Conservation (phyloP, 495 filamentous ascomycete species). For the Penicillium arizonense region DNA sequence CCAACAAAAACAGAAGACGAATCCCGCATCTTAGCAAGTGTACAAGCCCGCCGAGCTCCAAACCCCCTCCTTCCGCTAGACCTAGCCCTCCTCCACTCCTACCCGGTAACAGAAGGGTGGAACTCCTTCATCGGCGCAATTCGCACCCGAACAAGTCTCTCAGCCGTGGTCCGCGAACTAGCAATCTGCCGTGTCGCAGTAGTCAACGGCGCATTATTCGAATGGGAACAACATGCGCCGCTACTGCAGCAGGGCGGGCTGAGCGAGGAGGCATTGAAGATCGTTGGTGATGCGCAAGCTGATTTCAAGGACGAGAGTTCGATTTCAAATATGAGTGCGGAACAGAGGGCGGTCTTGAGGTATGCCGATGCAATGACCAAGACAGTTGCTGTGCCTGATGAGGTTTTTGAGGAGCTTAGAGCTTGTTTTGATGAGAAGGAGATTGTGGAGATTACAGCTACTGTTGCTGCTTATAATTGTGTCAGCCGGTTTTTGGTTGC, state of each 20-base stretch:
- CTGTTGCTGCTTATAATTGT: conserved; percentile 82
- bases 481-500: conserved; percentile 84
- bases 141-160: conserved; percentile 60
- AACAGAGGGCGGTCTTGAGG: conserved; percentile 62
- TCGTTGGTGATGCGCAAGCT: conserved; percentile 31
- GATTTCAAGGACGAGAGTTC: conserved; percentile 14
- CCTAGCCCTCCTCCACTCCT: conserved; percentile 70
- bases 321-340: conserved; percentile 44
- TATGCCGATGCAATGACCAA: conserved; percentile 78
- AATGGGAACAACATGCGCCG: conserved; percentile 76
- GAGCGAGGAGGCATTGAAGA: conserved; percentile 45
- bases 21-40: conserved; percentile 57
- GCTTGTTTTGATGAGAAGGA: conserved; percentile 60
- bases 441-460: conserved; percentile 76
- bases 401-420: conserved; percentile 60
- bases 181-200: conserved; percentile 75
- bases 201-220: conserved; percentile 71
- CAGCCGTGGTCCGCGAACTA: conserved; percentile 62
- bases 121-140: conserved; percentile 77
- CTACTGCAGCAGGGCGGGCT: conserved; percentile 53
- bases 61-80: conserved; percentile 68
- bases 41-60: conserved; percentile 61
- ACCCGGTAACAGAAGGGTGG: conserved; percentile 73
- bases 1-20: conserved; percentile 40
- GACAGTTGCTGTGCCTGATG: conserved; percentile 59